phyloP scores from a whole-genome alignment of 345 rosid genomes.

The Geranium rotundifolium region DNA sequence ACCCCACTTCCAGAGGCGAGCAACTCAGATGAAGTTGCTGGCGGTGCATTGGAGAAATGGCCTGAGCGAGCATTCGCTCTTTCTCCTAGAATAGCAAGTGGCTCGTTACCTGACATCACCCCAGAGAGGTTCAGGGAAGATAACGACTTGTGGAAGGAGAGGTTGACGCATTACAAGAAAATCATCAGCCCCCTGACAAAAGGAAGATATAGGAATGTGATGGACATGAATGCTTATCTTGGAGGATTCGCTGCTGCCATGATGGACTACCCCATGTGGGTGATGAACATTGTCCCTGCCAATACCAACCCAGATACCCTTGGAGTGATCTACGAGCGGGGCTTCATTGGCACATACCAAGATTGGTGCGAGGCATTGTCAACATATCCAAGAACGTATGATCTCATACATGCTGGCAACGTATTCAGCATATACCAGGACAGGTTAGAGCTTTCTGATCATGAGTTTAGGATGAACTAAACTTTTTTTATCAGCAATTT shows the following conservation, averaged over 20 bases:
- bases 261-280: constrained; percentile 71
- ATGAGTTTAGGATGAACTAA: too few relatives aligned
- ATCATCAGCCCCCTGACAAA: constrained; percentile 39
- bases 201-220: constrained; percentile 59
- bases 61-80: constrained; percentile 67
- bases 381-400: constrained; percentile 94
- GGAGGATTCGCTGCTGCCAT: constrained; percentile 87
- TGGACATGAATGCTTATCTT: constrained; percentile 30
- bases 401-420: constrained; percentile 78
- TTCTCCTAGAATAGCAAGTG: constrained; percentile 72
- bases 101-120: constrained; percentile 54
- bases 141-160: constrained; percentile 69
- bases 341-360: constrained; percentile 77
- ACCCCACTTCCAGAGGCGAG: constrained; percentile 69
- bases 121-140: constrained; percentile 60
- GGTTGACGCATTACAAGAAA: constrained; percentile 52
- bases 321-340: constrained; percentile 74
- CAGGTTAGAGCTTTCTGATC: constrained; percentile 31
- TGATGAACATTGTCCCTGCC: constrained; percentile 82
- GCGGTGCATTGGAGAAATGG: constrained; percentile 80
- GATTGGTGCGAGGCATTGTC: constrained; percentile 99
- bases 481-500: too few relatives aligned
- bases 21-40: constrained; percentile 63
- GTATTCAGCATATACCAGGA: constrained; percentile 72
- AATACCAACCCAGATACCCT: constrained; percentile 64